Evolutionary conservation across 257 asterid species (phyloP).

Genomic region (Przewalskia tangutica): DNA sequence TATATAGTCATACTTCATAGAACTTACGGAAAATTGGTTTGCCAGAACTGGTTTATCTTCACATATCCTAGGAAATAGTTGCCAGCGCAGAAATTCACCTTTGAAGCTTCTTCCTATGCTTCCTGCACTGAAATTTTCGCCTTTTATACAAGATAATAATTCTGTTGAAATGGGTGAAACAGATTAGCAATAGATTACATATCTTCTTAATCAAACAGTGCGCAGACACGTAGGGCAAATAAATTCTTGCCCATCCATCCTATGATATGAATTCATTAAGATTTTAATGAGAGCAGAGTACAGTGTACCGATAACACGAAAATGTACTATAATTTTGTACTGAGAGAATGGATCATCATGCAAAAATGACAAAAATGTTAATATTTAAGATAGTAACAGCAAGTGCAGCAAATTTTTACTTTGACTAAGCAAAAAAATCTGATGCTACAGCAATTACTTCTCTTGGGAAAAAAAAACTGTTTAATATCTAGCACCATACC

Average conservation of each 20-base stretch:
- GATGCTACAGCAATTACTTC: neutral
- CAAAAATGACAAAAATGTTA: neutral
- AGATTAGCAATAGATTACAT: neutral
- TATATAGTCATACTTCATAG: neutral
- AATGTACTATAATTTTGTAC: neutral
- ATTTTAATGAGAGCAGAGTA: neutral
- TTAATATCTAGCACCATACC: slow-evolving; percentile 34
- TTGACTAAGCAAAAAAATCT: neutral
- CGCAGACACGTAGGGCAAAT: neutral
- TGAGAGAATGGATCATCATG: neutral
- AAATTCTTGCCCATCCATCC: neutral
- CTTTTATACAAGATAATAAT: slow-evolving; percentile 5
- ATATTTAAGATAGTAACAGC: neutral
- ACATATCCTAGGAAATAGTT: slow-evolving; percentile 79
- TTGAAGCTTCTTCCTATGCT: slow-evolving; percentile 94
- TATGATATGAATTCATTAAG: no score
- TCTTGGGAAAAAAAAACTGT: neutral
- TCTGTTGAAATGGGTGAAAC: neutral
- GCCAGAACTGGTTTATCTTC: slow-evolving; percentile 85
- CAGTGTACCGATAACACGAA: neutral
- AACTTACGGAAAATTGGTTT: slow-evolving; percentile 93
- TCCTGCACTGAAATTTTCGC: slow-evolving; percentile 64
- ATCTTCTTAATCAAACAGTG: neutral
- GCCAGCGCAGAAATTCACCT: slow-evolving; percentile 94
- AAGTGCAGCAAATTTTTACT: neutral